Evolutionary conservation across 805 yeast species (phyloP).

Genomic region (Clavispora asparagi): DNA sequence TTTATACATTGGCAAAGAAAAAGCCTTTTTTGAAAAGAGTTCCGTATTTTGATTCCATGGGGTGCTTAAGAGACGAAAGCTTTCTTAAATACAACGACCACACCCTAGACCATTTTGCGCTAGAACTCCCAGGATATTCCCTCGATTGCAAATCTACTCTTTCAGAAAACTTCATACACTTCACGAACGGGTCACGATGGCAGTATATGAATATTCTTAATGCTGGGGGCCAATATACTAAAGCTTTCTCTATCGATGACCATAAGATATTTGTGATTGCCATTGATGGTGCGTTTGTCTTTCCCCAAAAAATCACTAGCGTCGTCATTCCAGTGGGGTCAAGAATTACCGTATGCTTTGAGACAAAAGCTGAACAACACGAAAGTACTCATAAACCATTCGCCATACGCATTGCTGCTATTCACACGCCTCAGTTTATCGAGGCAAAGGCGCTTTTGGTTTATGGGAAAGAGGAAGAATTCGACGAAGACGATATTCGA

Average conservation of each 20-base stretch:
- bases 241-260: constrained; percentile 28
- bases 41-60: constrained; percentile 17
- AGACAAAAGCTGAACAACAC: constrained; percentile 17
- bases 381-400: constrained; percentile 14
- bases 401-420: constrained; percentile 23
- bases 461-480: constrained; percentile 14
- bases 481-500: background rate
- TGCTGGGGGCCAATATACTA: constrained; percentile 31
- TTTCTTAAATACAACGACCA: constrained; percentile 10
- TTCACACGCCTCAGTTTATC: constrained; percentile 22
- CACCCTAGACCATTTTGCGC: constrained; percentile 13
- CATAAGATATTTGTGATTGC: constrained; percentile 26
- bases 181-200: constrained; percentile 18
- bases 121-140: constrained; percentile 23
- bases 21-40: constrained; percentile 7
- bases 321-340: constrained; percentile 29
- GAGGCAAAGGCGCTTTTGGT: constrained; percentile 22
- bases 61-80: constrained; percentile 16
- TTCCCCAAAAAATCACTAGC: constrained; percentile 21
- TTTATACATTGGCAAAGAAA: constrained; percentile 12
- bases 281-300: constrained; percentile 26
- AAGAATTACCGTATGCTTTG: constrained; percentile 21
- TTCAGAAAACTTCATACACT: constrained; percentile 15
- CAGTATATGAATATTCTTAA: constrained; percentile 25
- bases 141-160: constrained; percentile 17